Base-by-base conservation (phyloP, 2,329 filamentous ascomycete genomes). In the Chrysosphaeria jannelii region DNA sequence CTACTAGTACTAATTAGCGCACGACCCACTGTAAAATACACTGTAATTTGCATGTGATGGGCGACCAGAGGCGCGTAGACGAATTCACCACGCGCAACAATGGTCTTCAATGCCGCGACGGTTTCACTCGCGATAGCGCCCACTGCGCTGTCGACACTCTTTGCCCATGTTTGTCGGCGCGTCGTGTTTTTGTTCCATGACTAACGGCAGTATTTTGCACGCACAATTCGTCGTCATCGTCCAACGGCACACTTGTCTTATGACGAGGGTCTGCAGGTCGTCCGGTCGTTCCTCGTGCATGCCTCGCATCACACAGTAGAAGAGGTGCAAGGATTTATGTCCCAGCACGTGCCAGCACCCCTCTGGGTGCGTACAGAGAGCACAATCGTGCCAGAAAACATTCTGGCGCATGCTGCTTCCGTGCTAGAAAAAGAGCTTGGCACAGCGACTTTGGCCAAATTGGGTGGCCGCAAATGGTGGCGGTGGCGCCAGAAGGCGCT, bases 171-270 rank as follows among this genome's bases (percentile, higher is more conserved):
- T 54, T 35, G 65, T 20, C n/a, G 14, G 14, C 15, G 22, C 14
- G 23, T 15, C 9, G 25, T 11, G 24, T 19, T 12, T 13, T 18
- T 14, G n/a, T 11, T 13, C 5, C 9, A 13, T 22, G 10, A 14
- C 16, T 13, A 23, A 10, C 20, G 8, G n/a, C 22, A 85, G 70
- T 91, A 85, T 43, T 51, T 89, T 29, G 70, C 89, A 36, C 67
- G 72, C 31, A 71, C 70, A 36, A 57, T 63, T 2, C 53, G 69
- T 14, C 63, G 57, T 30, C 53, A 79, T 32, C 79, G 79, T 31
- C 81, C 81, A 1, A 89, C 75, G 2, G 71, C 72, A 1, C 75
- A 89, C 41, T 64, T 97, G 26, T 79, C 78, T 25, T 97, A 97
- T 46, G 74, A 93, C 39, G 74, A 91, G 46, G 81, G 79, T 18